Evolutionary conservation across 331 rosid genomes (phyloP).

Genomic region (Pyracantha coccinea): DNA sequence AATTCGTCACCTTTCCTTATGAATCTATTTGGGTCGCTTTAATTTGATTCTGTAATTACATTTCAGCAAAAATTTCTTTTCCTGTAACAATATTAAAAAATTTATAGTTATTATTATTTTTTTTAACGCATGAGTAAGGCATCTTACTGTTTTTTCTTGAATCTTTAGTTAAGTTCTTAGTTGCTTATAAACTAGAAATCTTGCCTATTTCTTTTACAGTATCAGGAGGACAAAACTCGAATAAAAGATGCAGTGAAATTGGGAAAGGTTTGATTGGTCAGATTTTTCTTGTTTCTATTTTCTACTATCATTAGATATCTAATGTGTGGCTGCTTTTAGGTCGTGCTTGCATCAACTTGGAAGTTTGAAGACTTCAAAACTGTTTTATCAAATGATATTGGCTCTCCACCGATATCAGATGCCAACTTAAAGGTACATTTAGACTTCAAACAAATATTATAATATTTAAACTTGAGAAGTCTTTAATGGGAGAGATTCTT

Average conservation of each 20-base stretch:
- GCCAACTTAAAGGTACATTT: slow-evolving; percentile 61
- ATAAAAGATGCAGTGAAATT: slow-evolving; percentile 78
- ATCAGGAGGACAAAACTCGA: slow-evolving; percentile 63
- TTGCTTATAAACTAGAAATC: slow-evolving; percentile 12
- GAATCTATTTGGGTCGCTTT: background rate
- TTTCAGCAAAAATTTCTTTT: background rate
- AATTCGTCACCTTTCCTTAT: background rate
- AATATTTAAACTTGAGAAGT: background rate
- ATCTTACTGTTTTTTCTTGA: background rate
- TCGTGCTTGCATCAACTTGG: slow-evolving; percentile 50
- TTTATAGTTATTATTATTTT: no score
- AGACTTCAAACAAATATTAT: background rate
- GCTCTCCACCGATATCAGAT: slow-evolving; percentile 54
- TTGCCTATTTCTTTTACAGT: slow-evolving; percentile 41
- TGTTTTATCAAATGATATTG: slow-evolving; percentile 46
- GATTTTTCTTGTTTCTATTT: slow-evolving; percentile 13
- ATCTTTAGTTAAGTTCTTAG: background rate
- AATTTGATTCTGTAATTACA: background rate
- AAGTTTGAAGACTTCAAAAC: slow-evolving; percentile 59
- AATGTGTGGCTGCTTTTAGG: slow-evolving; percentile 35
- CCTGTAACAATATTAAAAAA: background rate
- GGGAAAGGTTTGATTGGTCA: slow-evolving; percentile 57
- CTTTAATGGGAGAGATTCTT: background rate
- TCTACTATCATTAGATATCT: slow-evolving; percentile 10
- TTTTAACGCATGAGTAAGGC: background rate